These are phyloP conservation scores for Yamadazyma laniorum DNA, from an alignment of 805 yeast species.

Conservation along the genomic window DNA sequence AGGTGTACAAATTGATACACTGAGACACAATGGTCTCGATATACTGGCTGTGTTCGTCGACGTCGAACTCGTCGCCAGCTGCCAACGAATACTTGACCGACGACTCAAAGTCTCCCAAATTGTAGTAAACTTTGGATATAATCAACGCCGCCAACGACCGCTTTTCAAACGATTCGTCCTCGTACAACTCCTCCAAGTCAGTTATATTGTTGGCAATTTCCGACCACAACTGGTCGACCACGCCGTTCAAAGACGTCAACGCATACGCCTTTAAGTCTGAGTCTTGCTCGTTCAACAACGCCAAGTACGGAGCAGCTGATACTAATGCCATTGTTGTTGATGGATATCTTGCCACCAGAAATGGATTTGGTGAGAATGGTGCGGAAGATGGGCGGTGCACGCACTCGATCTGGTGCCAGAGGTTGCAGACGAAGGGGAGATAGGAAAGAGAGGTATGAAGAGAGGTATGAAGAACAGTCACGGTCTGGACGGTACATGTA, in stretches of 20 bases:
- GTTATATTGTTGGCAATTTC: constrained; percentile 89
- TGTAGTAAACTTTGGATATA: constrained; percentile 86
- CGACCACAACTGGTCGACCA: constrained; percentile 94
- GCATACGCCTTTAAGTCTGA: constrained; percentile 78
- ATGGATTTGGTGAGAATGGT: background rate
- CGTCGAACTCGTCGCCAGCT: constrained; percentile 77
- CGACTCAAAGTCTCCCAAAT: constrained; percentile 89
- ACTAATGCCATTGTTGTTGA: constrained; percentile 53
- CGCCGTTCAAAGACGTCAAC: constrained; percentile 69
- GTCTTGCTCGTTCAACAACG: constrained; percentile 83
- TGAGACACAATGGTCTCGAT: constrained; percentile 92
- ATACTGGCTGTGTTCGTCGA: constrained; percentile 75
- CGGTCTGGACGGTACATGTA: too few species aligned
- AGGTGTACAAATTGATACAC: constrained; percentile 81
- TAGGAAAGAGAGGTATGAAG: too few species aligned
- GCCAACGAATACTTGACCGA: constrained; percentile 86
- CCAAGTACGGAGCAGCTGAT: constrained; percentile 89
- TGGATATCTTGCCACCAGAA: constrained; percentile 10
- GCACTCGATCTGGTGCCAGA: too few species aligned
- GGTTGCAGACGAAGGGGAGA: too few species aligned
- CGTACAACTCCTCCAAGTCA: constrained; percentile 87
- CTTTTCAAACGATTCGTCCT: constrained; percentile 74
- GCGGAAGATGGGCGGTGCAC: too few species aligned
- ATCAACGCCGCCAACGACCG: constrained; percentile 85
- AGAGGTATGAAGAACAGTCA: too few species aligned